Percentiles rank a stretch among this genome's conserved stretches.
These are phyloP conservation scores for Achaetomium macrosporum DNA, from an alignment of 2,329 filamentous ascomycete genomes.

Conservation along the genomic window DNA sequence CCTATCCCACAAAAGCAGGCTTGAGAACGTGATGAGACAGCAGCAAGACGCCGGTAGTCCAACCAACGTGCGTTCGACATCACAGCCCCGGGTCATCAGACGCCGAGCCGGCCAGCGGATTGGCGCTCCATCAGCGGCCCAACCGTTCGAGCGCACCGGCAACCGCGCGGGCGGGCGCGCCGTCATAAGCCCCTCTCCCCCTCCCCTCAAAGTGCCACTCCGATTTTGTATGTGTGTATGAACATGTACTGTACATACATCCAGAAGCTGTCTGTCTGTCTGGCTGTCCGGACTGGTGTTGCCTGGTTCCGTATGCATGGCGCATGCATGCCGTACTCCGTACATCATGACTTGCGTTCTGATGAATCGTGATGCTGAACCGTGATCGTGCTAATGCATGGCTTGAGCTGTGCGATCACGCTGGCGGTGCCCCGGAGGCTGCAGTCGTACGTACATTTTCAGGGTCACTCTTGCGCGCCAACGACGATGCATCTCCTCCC, in stretches of 20 bases:
- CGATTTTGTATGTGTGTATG: neutral
- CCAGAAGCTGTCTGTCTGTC: too few relatives aligned
- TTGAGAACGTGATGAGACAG: neutral
- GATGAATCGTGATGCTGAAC: neutral
- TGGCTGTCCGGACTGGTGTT: too few relatives aligned
- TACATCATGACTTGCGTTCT: neutral
- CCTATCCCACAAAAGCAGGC: too few relatives aligned
- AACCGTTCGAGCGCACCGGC: neutral
- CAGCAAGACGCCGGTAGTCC: neutral
- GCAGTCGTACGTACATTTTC: too few relatives aligned
- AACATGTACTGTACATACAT: neutral
- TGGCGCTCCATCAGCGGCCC: neutral
- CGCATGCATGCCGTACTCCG: neutral
- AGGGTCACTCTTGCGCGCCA: too few relatives aligned
- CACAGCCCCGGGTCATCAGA: constrained; percentile 1
- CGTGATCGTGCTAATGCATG: neutral
- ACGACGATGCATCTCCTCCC: too few relatives aligned
- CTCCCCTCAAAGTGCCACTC: too few relatives aligned
- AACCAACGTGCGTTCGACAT: too few relatives aligned
- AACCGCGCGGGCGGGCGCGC: constrained; percentile 1
- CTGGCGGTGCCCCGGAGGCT: neutral
- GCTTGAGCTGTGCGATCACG: neutral
- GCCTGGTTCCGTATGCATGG: neutral
- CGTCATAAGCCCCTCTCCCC: too few relatives aligned
- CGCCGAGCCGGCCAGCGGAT: neutral